These are phyloP conservation scores for Aspergillus asperescens DNA, from an alignment of 495 filamentous ascomycete genomes.

Conservation along the genomic window DNA sequence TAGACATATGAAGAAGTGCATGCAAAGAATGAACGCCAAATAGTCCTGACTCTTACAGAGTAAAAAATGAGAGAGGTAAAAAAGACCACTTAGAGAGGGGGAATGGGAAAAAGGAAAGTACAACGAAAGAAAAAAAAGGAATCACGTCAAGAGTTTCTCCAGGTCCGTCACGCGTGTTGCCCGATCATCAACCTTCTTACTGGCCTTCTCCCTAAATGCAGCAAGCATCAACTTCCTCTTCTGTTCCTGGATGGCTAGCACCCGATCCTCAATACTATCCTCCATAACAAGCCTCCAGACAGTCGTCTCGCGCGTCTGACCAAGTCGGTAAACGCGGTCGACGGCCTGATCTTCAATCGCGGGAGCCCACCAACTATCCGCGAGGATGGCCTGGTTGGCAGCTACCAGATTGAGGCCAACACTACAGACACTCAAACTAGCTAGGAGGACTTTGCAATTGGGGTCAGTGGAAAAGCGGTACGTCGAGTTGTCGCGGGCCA, in stretches of 20 bases:
- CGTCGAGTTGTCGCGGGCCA: conserved; percentile 65
- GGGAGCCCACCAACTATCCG: conserved; percentile 89
- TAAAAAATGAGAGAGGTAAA: conserved; percentile 1
- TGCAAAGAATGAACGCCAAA: background rate
- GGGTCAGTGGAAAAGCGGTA: conserved; percentile 61
- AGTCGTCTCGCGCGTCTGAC: conserved; percentile 70
- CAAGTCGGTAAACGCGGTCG: conserved; percentile 83
- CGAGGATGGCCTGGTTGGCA: conserved; percentile 80
- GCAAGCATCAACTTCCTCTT: conserved; percentile 76
- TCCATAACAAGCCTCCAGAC: conserved; percentile 84
- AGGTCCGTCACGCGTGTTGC: conserved; percentile 53
- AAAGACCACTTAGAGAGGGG: background rate
- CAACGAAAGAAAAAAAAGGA: conserved; percentile 1
- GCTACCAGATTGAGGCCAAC: conserved; percentile 88
- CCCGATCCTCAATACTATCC: conserved; percentile 76
- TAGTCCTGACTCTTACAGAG: background rate
- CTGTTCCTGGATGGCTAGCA: conserved; percentile 72
- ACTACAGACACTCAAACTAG: conserved; percentile 72
- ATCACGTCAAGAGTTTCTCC: conserved; percentile 45
- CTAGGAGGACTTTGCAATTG: conserved; percentile 71
- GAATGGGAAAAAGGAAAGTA: conserved; percentile 2
- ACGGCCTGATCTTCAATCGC: conserved; percentile 93
- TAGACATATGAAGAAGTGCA: background rate
- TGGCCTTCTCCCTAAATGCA: conserved; percentile 65
- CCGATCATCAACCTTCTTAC: conserved; percentile 44